Base-by-base conservation (phyloP, 305 asterid genomes). In the Lippia alba region DNA sequence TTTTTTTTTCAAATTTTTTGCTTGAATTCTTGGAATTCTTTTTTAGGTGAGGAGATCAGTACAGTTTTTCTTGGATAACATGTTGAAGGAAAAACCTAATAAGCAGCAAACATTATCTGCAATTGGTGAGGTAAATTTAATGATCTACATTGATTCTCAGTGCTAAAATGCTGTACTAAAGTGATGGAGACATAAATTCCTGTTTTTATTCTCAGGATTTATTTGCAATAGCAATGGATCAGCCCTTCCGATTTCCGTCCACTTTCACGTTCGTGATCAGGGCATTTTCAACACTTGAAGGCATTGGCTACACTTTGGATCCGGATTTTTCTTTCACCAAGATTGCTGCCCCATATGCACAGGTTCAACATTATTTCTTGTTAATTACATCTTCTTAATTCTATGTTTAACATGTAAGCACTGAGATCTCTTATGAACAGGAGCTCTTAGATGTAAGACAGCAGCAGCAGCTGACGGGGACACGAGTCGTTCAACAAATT, bases 281-380 rank as follows among this genome's bases (percentile, higher is more conserved):
- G 64, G 96, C 97, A 78, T 91, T 91, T 77, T 91, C 96, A 17
- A 91, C 97, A 8, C 96, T 91, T 33, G 97, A 91, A 87, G 97
- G 97, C 45, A 86, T 91, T 10, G 96, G 97, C 69, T 86, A 87
- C 78, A 81, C 70, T 17, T 81, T 89, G 79, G 96, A 91, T 76
- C 95, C 97, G 8, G 66, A 86, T 56, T 91, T 89, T 80, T 89
- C 97, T 16, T 91, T 91, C 49, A 77, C 87, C 3, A 87, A 89
- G 84, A 87, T 91, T 71, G 97, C 96, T 55, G 96, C 95, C 20
- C 97, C 97, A 19, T 91, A 83, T 70, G 96, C 96, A 18, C 96
- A 91, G 91, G 97, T 90, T 70, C 58, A 6, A 60, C 56, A 48
- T 76, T 50, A 40, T 39, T 17, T 19, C 32, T 63, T 24, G 30